Conservation (phyloP, 345 rosid genomes). For the Brassica rapa region DNA sequence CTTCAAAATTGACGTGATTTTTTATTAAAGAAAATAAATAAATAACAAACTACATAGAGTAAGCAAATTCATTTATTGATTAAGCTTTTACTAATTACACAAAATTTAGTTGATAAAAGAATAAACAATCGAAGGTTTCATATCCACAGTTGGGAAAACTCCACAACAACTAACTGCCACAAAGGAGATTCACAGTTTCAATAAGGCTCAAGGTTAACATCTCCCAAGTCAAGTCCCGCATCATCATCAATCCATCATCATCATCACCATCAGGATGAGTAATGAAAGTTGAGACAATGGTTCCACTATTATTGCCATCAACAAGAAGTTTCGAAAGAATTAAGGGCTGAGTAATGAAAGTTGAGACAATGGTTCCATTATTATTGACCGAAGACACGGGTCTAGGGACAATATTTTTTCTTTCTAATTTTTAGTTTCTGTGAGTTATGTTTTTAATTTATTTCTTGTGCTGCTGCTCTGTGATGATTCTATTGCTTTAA, state of each 20-base stretch:
- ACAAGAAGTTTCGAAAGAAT: slow-evolving; percentile 43
- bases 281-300: too few relatives aligned
- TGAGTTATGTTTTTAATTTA: background rate
- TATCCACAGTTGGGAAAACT: too few relatives aligned
- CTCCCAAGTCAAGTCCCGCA: slow-evolving; percentile 22
- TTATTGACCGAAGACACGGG: too few relatives aligned
- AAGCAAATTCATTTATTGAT: background rate
- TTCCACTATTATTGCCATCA: too few relatives aligned
- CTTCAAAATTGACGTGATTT: background rate
- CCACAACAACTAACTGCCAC: too few relatives aligned
- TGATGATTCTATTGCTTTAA: slow-evolving; percentile 41
- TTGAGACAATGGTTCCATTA: too few relatives aligned
- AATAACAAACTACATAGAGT: background rate
- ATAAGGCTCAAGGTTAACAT: too few relatives aligned
- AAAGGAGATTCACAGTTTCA: too few relatives aligned
- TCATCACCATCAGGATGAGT: too few relatives aligned
- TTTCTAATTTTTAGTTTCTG: background rate
- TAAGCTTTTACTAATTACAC: background rate
- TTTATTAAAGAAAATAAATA: background rate
- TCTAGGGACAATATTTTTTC: too few relatives aligned
- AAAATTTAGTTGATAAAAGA: slow-evolving; percentile 3
- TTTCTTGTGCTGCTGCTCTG: slow-evolving; percentile 6
- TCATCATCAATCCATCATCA: slow-evolving; percentile 30
- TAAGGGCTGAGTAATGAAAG: too few relatives aligned
- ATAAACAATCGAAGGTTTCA: background rate